A percentile compares a stretch with the other conserved stretches of the same genome.
phyloP scores from a whole-genome alignment of 176 grass and related monocot genomes.

The Chloris gayana region DNA sequence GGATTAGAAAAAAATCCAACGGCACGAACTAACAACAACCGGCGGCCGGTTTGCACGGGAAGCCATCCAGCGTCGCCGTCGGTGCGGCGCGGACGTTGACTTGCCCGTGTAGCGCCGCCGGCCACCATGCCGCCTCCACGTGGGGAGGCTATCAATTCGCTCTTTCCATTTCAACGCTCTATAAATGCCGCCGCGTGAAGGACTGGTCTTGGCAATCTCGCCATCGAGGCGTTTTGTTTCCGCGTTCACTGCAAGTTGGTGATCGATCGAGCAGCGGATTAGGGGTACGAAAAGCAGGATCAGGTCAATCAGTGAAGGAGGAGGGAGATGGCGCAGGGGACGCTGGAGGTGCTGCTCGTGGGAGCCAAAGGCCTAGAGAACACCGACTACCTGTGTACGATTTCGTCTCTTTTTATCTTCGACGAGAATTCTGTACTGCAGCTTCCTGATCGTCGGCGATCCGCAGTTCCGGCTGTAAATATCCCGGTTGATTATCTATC shows the following conservation, averaged over 20 bases:
- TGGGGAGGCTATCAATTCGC: background rate
- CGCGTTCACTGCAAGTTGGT: background rate
- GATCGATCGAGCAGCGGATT: background rate
- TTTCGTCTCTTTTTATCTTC: background rate
- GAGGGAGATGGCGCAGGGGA: slow-evolving; percentile 68
- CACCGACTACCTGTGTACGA: slow-evolving; percentile 79
- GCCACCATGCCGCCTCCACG: slow-evolving; percentile 29
- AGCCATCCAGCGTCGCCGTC: background rate
- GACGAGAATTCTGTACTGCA: background rate
- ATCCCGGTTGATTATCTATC: background rate
- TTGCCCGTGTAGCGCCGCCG: background rate
- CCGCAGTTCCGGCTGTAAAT: background rate
- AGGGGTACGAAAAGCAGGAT: background rate
- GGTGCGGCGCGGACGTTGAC: background rate
- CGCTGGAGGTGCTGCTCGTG: slow-evolving; percentile 71
- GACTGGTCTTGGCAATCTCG: slow-evolving; percentile 32
- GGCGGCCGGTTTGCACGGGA: background rate
- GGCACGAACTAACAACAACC: background rate
- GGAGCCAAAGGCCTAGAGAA: slow-evolving; percentile 82
- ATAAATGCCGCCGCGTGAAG: background rate
- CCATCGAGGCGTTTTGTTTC: background rate
- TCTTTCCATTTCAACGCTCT: background rate
- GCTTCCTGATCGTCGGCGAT: background rate
- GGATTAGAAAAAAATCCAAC: too few species aligned
- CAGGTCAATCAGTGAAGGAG: background rate